Evolutionary conservation across 768 basidiomycete genomes (phyloP).

Genomic region (Leucosporidium yakuticum): DNA sequence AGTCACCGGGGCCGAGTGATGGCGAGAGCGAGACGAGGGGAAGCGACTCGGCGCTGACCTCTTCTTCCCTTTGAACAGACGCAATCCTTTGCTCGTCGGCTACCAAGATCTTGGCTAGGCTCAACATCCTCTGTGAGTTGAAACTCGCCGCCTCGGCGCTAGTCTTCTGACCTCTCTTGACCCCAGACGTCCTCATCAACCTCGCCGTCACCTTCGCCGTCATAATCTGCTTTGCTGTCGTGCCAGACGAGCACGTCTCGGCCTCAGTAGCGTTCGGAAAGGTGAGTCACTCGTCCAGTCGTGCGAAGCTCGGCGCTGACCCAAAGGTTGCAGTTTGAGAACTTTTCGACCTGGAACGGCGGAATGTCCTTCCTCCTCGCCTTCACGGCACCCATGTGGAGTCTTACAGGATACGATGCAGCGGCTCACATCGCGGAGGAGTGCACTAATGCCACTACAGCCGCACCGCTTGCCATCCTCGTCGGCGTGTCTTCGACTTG

Average conservation of each 20-base stretch:
- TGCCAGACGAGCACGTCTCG: not conserved
- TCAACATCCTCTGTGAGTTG: not conserved
- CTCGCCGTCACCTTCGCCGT: not conserved
- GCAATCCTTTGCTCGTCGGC: not conserved
- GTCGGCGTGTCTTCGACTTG: conserved; percentile 59
- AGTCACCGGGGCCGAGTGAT: not conserved
- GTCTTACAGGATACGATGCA: not conserved
- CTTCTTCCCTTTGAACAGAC: no score
- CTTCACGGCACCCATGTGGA: conserved; percentile 57
- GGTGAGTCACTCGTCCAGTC: no score
- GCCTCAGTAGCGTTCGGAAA: not conserved
- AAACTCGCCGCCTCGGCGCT: no score
- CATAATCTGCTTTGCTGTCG: not conserved
- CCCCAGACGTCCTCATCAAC: not conserved
- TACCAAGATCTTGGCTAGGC: not conserved
- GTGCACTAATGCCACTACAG: conserved; percentile 61
- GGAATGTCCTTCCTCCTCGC: conserved; percentile 55
- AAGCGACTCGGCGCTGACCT: no score
- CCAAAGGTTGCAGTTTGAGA: not conserved
- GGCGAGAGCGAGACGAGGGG: no score
- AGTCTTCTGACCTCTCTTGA: no score
- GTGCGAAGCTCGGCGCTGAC: no score
- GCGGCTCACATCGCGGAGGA: conserved; percentile 1
- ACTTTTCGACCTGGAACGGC: not conserved
- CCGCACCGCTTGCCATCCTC: conserved; percentile 65